A percentile compares a stretch with the other conserved stretches of the same genome.
These are phyloP conservation scores for Phytopythium vexans DNA, from an alignment of 352 stramenopile species.

Conservation along the genomic window DNA sequence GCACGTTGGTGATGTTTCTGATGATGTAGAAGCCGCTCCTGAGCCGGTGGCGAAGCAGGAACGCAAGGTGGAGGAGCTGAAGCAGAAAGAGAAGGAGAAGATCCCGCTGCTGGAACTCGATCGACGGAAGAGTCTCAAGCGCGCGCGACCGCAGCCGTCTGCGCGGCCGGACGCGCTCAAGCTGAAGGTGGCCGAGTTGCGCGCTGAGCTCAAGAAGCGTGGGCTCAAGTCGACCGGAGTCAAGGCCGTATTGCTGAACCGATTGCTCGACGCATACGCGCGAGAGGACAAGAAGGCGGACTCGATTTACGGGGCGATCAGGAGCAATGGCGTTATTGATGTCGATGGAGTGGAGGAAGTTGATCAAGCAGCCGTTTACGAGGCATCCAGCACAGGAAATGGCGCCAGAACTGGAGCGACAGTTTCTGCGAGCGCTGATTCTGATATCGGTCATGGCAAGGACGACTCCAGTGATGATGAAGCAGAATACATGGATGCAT, in stretches of 20 bases:
- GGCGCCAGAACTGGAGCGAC: too few relatives aligned
- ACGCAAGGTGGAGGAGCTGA: background rate
- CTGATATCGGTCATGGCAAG: too few relatives aligned
- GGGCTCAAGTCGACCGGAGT: slow-evolving; percentile 46
- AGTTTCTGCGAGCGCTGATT: too few relatives aligned
- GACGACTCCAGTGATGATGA: too few relatives aligned
- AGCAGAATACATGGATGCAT: too few relatives aligned
- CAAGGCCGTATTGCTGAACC: slow-evolving; percentile 46
- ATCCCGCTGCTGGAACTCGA: background rate
- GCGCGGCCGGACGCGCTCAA: slow-evolving; percentile 12
- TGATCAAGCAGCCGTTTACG: slow-evolving; percentile 9
- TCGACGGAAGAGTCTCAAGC: slow-evolving; percentile 33
- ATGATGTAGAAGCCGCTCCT: background rate
- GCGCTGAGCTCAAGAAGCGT: slow-evolving; percentile 53
- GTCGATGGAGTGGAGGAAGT: slow-evolving; percentile 15
- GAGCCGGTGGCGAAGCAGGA: background rate
- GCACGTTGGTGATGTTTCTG: slow-evolving; percentile 1
- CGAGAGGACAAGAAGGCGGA: slow-evolving; percentile 26
- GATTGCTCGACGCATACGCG: slow-evolving; percentile 47
- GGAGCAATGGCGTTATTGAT: slow-evolving; percentile 17
- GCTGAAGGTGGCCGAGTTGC: slow-evolving; percentile 54
- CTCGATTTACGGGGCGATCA: slow-evolving; percentile 5
- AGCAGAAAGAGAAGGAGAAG: background rate
- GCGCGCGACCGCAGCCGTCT: slow-evolving; percentile 16
- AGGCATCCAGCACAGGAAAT: background rate